These are phyloP conservation scores for Aspergillus pseudoviridinutans DNA, from an alignment of 2,329 filamentous ascomycete genomes.

Conservation along the genomic window DNA sequence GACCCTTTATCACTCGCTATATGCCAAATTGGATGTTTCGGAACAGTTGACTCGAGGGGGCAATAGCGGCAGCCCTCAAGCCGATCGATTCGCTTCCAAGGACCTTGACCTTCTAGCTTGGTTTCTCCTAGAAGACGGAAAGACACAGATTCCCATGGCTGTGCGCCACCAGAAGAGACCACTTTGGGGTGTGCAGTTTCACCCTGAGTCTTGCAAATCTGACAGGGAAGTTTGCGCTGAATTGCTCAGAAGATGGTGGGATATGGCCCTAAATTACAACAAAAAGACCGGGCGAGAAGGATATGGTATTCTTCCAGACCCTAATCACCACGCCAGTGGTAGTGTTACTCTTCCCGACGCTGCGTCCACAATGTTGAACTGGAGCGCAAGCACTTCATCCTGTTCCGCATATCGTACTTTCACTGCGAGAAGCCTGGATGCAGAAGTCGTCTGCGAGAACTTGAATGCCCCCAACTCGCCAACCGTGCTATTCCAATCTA, in stretches of 20 bases:
- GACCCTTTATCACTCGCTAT: constrained; percentile 71
- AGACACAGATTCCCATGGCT: constrained; percentile 65
- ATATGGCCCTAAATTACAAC: constrained; percentile 60
- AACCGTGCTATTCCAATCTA: constrained; percentile 44
- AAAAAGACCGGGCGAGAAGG: constrained; percentile 23
- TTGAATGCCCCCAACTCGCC: constrained; percentile 30
- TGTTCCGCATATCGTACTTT: constrained; percentile 24
- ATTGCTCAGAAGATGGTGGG: constrained; percentile 74
- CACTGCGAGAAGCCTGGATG: constrained; percentile 17
- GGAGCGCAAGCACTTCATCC: constrained; percentile 28
- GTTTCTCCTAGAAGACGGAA: constrained; percentile 44
- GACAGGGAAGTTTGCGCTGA: constrained; percentile 52
- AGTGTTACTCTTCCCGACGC: constrained; percentile 27
- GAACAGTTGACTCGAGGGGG: constrained; percentile 11
- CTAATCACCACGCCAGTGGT: constrained; percentile 15
- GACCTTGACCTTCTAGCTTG: constrained; percentile 58
- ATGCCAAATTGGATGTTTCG: constrained; percentile 41
- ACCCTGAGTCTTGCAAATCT: constrained; percentile 86
- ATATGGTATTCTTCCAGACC: constrained; percentile 15
- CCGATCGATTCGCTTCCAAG: constrained; percentile 12
- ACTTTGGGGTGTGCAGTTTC: constrained; percentile 85
- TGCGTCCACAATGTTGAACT: constrained; percentile 45
- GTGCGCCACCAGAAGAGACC: constrained; percentile 65
- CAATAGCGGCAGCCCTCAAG: background rate
- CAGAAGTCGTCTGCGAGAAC: constrained; percentile 32